These are phyloP conservation scores for Globisporangium canariense DNA, from an alignment of 352 stramenopile genomes.

Conservation along the genomic window DNA sequence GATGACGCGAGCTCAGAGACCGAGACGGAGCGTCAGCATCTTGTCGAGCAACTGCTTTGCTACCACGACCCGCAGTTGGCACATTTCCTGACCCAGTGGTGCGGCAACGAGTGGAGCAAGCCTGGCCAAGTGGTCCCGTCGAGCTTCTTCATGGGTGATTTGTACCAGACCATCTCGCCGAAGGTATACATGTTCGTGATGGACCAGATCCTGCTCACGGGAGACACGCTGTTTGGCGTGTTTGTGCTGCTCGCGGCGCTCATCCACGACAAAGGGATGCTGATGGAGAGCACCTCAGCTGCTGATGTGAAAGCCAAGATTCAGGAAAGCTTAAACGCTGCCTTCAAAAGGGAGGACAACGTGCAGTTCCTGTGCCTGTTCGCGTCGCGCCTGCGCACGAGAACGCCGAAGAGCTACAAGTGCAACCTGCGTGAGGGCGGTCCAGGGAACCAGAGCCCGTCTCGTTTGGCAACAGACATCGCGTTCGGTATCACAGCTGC, in stretches of 20 bases:
- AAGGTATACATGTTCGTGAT: constrained; percentile 65
- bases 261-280: constrained; percentile 35
- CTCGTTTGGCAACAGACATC: constrained; percentile 52
- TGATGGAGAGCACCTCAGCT: constrained; percentile 29
- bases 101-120: constrained; percentile 60
- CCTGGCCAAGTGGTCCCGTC: constrained; percentile 47
- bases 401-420: constrained; percentile 66
- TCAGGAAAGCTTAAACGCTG: constrained; percentile 29
- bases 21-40: constrained; percentile 46
- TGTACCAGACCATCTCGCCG: constrained; percentile 64
- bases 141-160: constrained; percentile 59
- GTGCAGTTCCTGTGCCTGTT: constrained; percentile 63
- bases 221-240: constrained; percentile 64
- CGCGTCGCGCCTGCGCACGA: constrained; percentile 50
- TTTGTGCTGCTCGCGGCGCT: constrained; percentile 68
- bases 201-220: constrained; percentile 75
- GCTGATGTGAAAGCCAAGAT: constrained; percentile 45
- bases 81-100: constrained; percentile 72
- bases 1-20: background rate
- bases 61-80: constrained; percentile 73
- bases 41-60: constrained; percentile 66
- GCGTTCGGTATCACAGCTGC: constrained; percentile 39
- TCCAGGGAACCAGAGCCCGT: constrained; percentile 38
- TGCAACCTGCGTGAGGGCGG: constrained; percentile 44
- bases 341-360: constrained; percentile 34